Evolutionary conservation across 2,329 filamentous ascomycete species (phyloP), one percentile per base, ranked within the genome.

Genomic region (Tolypocladium tropicale): DNA sequence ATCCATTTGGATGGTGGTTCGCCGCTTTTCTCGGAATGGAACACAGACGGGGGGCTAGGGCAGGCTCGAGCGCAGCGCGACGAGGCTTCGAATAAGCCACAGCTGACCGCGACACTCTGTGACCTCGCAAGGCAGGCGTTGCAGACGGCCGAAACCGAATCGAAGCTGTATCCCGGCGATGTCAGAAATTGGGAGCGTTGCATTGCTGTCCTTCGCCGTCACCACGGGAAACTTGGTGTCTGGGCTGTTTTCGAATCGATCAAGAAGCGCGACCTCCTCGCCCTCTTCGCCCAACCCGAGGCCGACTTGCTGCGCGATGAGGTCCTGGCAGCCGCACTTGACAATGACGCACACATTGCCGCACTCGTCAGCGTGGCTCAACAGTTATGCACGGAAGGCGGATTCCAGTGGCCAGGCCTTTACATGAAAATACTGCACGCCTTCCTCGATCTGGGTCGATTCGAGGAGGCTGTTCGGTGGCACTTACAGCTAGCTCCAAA

Each of bases 391-490:
- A 63, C 67, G 3, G 58, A 68, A 2, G 67, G 74, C 53, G 60
- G 64, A 33, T 72, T 72, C 14, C 65, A 64, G 43, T 83, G 79
- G 80, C 79, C 80, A 2, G 63, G 72, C 14, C 64, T 82, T 2
- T 82, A 83, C 60, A 64, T 67, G n/a, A 76, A 69, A n/a, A 61
- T 76, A 14, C 62, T 83, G 21, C 66, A 72, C 23, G 68, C 70
- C 59, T 74, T 76, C 51, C 67, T 83, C 6, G 66, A 64, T 1
- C 70, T 69, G 30, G 67, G 65, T 32, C 66, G 74, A 48, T 72
- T 71, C 53, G 65, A 68, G 1, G 64, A 70, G 50, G 75, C 71
- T 9, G 56, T 78, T 49, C 67, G 67, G 32, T 82, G 80, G 79
- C 78, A 82, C 59, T 41, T 76, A 5, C 72, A 68, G 6, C 64